Evolutionary conservation across 805 yeast genomes (phyloP).

Genomic region (Yamadazyma akitaensis): DNA sequence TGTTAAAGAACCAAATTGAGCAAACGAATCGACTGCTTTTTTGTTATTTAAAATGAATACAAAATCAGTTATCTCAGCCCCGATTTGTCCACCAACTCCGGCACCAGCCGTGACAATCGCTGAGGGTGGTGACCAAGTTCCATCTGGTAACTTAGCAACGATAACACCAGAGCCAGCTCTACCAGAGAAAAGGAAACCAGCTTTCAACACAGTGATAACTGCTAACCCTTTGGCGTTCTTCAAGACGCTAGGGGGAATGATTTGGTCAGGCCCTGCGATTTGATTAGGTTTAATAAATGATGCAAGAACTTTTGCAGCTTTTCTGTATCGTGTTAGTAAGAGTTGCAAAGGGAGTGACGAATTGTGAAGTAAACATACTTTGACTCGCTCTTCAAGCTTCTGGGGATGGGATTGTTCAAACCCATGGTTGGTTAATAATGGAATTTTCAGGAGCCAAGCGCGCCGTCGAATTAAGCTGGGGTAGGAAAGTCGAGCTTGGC

Average conservation of each 20-base stretch:
- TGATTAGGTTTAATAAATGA: constrained; percentile 95
- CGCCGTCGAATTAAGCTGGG: not conserved
- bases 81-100: constrained; percentile 97
- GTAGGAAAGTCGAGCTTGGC: not conserved
- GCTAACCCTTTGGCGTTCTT: constrained; percentile 92
- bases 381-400: constrained; percentile 82
- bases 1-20: constrained; percentile 91
- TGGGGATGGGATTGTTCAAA: constrained; percentile 91
- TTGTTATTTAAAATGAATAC: constrained; percentile 85
- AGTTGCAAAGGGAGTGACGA: not conserved
- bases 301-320: constrained; percentile 88
- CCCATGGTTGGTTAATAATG: constrained; percentile 27
- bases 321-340: constrained; percentile 38
- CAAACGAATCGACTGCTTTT: constrained; percentile 89
- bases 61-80: constrained; percentile 94
- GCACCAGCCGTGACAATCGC: constrained; percentile 97
- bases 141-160: constrained; percentile 91
- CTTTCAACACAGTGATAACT: constrained; percentile 88
- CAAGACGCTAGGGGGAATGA: constrained; percentile 85
- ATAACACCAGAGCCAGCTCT: constrained; percentile 97
- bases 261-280: constrained; percentile 78
- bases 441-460: constrained; percentile 5
- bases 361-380: constrained; percentile 50
- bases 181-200: constrained; percentile 94
- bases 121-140: constrained; percentile 96